Evolutionary conservation across 2,329 filamentous ascomycete genomes (phyloP).

Genomic region (Dothideomycetes sp.): DNA sequence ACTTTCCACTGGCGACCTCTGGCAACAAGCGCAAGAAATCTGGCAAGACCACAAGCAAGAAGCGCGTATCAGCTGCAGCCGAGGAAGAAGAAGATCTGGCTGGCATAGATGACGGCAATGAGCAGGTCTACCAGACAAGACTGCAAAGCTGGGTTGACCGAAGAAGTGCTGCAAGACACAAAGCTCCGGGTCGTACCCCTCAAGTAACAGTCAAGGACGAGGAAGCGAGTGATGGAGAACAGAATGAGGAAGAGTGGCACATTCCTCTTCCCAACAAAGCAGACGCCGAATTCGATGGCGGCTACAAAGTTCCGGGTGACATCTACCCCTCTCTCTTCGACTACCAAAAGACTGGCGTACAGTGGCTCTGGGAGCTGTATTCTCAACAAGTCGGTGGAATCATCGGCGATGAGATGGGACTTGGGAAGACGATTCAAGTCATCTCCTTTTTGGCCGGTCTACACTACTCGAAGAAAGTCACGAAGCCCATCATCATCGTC

Average conservation of each 20-base stretch:
- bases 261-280: constrained; percentile 74
- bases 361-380: constrained; percentile 92
- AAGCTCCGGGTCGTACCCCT: constrained; percentile 4
- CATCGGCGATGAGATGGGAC: constrained; percentile 93
- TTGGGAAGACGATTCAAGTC: constrained; percentile 85
- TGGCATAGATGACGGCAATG: constrained; percentile 79
- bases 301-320: constrained; percentile 76
- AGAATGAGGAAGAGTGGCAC: constrained; percentile 56
- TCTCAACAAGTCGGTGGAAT: constrained; percentile 86
- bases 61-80: constrained; percentile 14
- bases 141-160: constrained; percentile 63
- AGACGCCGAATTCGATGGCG: constrained; percentile 65
- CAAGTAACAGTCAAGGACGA: constrained; percentile 24
- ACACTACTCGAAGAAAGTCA: constrained; percentile 80
- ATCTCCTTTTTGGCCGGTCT: constrained; percentile 80
- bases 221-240: constrained; percentile 19
- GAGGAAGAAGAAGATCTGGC: constrained; percentile 42
- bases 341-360: constrained; percentile 93
- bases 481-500: constrained; percentile 79
- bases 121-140: constrained; percentile 65
- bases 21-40: constrained; percentile 27
- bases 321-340: constrained; percentile 88
- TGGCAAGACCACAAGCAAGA: constrained; percentile 19
- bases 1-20: constrained; percentile 22
- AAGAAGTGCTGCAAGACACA: constrained; percentile 46